Conservation (phyloP, 805 yeast genomes). For the Tetrapisispora taiwanensis region DNA sequence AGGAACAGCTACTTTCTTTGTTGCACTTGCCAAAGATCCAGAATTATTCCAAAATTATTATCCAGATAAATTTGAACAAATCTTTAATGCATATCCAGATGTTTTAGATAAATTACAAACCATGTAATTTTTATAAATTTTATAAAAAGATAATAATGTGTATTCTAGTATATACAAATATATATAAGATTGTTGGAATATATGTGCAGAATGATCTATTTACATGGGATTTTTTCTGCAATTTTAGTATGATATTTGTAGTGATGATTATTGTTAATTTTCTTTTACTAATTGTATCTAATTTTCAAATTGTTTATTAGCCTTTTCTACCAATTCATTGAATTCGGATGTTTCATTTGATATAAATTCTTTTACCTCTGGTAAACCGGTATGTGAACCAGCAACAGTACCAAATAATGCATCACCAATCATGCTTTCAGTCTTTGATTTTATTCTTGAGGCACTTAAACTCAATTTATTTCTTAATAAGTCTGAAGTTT, state of each 20-base stretch:
- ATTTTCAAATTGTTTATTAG: background rate
- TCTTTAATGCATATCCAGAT: conserved; percentile 57
- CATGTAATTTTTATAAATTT: conserved; percentile 16
- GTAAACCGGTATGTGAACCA: conserved; percentile 27
- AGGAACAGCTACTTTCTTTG: conserved; percentile 75
- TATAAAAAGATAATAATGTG: background rate
- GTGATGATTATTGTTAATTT: background rate
- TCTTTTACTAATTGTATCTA: background rate
- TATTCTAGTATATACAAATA: background rate
- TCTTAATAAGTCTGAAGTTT: conserved; percentile 13
- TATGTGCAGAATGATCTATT: background rate
- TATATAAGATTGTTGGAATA: background rate
- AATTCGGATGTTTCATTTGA: conserved; percentile 27
- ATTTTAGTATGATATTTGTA: background rate
- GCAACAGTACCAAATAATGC: conserved; percentile 31
- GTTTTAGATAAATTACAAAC: conserved; percentile 46
- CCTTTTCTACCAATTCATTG: conserved; percentile 17
- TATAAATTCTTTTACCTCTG: conserved; percentile 28
- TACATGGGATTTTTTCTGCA: background rate
- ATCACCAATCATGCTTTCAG: conserved; percentile 24
- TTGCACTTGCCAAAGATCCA: conserved; percentile 77
- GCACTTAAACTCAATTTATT: conserved; percentile 13
- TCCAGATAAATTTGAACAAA: conserved; percentile 55
- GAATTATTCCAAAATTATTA: conserved; percentile 67
- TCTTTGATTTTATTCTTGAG: conserved; percentile 11